Evolutionary conservation across 1,284 basidiomycete species (phyloP), one percentile per base, ranked within the genome.

Genomic region (Ganoderma boninense): DNA sequence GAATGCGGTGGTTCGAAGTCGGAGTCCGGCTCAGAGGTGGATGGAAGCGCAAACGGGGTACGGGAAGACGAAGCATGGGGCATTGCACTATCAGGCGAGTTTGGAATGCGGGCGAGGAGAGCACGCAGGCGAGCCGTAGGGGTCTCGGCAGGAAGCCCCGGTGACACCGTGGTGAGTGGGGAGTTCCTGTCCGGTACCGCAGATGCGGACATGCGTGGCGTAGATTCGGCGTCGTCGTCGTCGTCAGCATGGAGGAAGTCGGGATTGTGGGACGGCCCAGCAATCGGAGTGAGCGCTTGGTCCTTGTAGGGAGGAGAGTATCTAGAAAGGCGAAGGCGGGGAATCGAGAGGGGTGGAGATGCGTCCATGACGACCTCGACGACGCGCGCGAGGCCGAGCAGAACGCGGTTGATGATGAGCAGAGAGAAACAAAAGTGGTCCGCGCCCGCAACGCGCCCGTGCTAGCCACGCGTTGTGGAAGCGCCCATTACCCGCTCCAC

Each of bases 11-110:
- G 81, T 60, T 89, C 91, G 66, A 87, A 86, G 74, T 89, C 88
- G 0, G 92, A 91, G n/a, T 91, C 90, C 2, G 84, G 79, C 60
- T 90, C 88, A 40, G 89, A 89, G 1, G 82, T 79, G 3, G 84
- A 81, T 10, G 79, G 75, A 76, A 79, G 75, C 32, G 65, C 60
- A n/a, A 74, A 81, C 66, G 79, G 78, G 0, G 40, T 40, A 43
- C 77, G 78, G 66, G 74, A 79, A 68, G 78, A 71, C 56, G 84
- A 79, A 43, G 82, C 79, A 57, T 76, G 77, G 64, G 77, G 76
- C 38, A 73, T 78, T 63, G 72, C 72, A 64, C 74, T 69, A 42
- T 71, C 71, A 1, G 70, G 69, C 18, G 70, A 70, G 71, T 80
- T 80, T 73, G 82, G 81, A 64, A 83, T 82, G 73, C 82, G 86